Evolutionary conservation across 2,329 filamentous ascomycete species (phyloP).

Genomic region (Colletotrichum liaoningense): DNA sequence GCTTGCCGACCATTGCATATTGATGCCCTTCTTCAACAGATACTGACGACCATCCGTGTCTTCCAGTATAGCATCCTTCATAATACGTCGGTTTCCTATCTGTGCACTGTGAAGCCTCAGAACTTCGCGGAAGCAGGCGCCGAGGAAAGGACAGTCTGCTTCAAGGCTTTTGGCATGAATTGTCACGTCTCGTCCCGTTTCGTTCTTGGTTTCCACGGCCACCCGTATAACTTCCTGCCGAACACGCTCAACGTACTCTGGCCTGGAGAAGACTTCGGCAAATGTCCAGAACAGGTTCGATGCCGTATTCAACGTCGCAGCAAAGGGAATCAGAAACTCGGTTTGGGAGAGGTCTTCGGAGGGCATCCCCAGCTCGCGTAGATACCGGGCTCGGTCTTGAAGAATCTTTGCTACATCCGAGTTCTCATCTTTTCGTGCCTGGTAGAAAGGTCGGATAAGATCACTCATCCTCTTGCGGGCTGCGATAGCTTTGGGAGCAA

Average conservation of each 20-base stretch:
- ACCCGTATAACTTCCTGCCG: constrained; percentile 43
- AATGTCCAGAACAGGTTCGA: constrained; percentile 51
- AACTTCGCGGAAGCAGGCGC: constrained; percentile 56
- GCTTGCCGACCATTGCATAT: constrained; percentile 42
- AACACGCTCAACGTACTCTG: constrained; percentile 41
- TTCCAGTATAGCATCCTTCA: constrained; percentile 49
- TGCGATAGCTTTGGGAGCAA: constrained; percentile 40
- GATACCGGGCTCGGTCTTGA: constrained; percentile 40
- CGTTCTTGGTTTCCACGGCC: constrained; percentile 29
- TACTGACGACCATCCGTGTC: constrained; percentile 40
- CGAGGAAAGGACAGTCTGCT: constrained; percentile 52
- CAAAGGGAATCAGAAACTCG: constrained; percentile 46
- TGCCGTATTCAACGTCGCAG: constrained; percentile 49
- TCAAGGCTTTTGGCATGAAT: constrained; percentile 50
- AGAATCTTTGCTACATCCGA: constrained; percentile 44
- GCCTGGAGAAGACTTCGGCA: constrained; percentile 43
- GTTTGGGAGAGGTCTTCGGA: constrained; percentile 41
- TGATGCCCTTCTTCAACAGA: constrained; percentile 41
- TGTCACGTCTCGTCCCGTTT: constrained; percentile 28
- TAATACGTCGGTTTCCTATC: constrained; percentile 41
- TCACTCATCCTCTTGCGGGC: constrained; percentile 38
- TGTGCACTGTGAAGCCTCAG: constrained; percentile 52
- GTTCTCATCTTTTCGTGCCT: constrained; percentile 39
- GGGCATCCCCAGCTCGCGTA: constrained; percentile 44
- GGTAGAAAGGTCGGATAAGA: constrained; percentile 45